Conservation (phyloP, 352 stramenopile genomes). For the Pythium phragmiticola region DNA sequence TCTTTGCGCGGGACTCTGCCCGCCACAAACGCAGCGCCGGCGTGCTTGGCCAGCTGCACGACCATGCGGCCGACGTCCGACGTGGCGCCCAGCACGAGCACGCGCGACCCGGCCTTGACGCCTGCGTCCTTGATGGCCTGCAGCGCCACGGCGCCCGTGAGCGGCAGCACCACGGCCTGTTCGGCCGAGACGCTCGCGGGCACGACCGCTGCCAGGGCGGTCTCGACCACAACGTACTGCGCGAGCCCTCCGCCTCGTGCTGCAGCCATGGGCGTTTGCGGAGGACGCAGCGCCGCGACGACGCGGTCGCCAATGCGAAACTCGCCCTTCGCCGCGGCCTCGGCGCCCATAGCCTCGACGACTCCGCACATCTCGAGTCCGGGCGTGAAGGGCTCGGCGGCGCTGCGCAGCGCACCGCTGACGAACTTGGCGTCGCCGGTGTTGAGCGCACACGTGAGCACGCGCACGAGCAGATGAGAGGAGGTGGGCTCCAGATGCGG, state of each 20-base stretch:
- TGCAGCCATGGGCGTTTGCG: constrained; percentile 8
- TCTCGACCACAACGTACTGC: constrained; percentile 33
- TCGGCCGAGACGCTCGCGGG: constrained; percentile 22
- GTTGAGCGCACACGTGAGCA: constrained; percentile 33
- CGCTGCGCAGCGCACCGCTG: constrained; percentile 26
- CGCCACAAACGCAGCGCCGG: constrained; percentile 54
- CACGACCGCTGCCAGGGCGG: constrained; percentile 20
- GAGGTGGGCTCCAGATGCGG: constrained; percentile 1
- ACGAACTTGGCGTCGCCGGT: constrained; percentile 33
- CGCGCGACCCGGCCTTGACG: constrained; percentile 43
- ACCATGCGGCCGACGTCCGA: constrained; percentile 65
- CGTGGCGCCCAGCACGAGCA: constrained; percentile 72
- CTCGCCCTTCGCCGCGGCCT: constrained; percentile 7
- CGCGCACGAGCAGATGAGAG: constrained; percentile 27
- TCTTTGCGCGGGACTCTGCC: constrained; percentile 43
- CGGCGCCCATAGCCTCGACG: constrained; percentile 32
- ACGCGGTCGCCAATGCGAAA: constrained; percentile 40
- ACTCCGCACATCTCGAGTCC: constrained; percentile 42
- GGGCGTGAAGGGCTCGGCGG: constrained; percentile 31
- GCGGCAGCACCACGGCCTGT: constrained; percentile 28
- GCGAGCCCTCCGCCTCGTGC: constrained; percentile 24
- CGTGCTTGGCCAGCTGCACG: constrained; percentile 54
- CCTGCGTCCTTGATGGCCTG: constrained; percentile 29
- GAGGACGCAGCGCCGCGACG: constrained; percentile 23
- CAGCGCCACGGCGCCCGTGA: constrained; percentile 31